Base-by-base conservation (phyloP, 257 asterid genomes). In the Solanum sitiens region DNA sequence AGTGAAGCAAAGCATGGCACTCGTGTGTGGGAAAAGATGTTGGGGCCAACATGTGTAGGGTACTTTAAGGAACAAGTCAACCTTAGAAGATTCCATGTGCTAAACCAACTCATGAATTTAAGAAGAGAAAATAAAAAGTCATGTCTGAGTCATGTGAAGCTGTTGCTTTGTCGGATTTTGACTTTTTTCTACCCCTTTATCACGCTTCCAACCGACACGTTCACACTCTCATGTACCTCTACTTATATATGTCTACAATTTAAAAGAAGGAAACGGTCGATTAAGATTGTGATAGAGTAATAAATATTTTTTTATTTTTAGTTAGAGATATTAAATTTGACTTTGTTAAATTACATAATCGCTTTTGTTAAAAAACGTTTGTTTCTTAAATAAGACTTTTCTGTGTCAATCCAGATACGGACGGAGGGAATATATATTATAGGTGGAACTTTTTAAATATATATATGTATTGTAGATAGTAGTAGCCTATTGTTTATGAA, bases 101-200 rank as follows among this genome's bases (percentile, higher is more conserved):
- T 20, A 74, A 37, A 11, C 18, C 56, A 74, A 74, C 32, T 39
- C 56, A 71, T 44, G 71, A 74, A 80, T 40, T 84, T 83, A 72
- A 70, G 89, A 79, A 83, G 67, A 89, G 86, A 65, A 71, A 63
- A 11, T 27, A 87, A 93, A 14, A 50, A 15, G 59, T 50, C 14
- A 53, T 18, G 63, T 53, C n/a, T 53, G 63, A 53, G 70, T 88
- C 95, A 92, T 76, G 95, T 94, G 95, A 89, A 50, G 67, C 25
- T 88, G 94, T 89, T 88, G 88, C 90, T 90, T 88, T 93, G 96
- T 94, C 94, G 94, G 93, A 18, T 87, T 68, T 45, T 86, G 33
- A 77, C 40, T 39, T 40, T 5, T 61, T 21, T 9, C 30, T 61
- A 61, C 6, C 12, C 30, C 10, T 61, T 61, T 21, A 61, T 39